A percentile compares a stretch with the other conserved stretches of the same genome.
Evolutionary conservation across 2,329 filamentous ascomycete species (phyloP).

Genomic region (Aspergillus tamarii): DNA sequence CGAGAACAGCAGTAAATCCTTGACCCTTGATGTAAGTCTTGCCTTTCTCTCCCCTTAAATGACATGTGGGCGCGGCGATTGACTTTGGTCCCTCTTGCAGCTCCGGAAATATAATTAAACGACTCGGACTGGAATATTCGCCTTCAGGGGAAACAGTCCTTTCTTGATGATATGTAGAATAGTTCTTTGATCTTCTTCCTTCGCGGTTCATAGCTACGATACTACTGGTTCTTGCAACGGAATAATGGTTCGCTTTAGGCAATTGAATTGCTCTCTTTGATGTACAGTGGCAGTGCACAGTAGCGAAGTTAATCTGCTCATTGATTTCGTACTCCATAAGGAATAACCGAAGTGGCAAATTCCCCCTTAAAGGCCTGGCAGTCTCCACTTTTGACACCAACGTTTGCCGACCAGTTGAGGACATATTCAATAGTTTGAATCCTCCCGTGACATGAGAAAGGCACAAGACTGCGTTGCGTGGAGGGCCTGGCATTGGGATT

Average conservation of each 20-base stretch:
- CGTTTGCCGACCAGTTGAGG: background rate
- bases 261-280: background rate
- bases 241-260: background rate
- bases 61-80: slow-evolving; percentile 8
- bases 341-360: background rate
- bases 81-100: slow-evolving; percentile 22
- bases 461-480: background rate
- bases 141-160: background rate
- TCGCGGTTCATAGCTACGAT: slow-evolving; percentile 6
- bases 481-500: background rate
- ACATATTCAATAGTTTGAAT: background rate
- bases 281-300: slow-evolving; percentile 1
- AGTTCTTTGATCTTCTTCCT: slow-evolving; percentile 5
- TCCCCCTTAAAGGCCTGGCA: background rate
- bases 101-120: slow-evolving; percentile 40
- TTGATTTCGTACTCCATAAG: background rate
- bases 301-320: background rate
- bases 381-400: background rate
- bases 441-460: background rate
- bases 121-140: background rate
- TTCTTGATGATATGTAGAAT: slow-evolving; percentile 16
- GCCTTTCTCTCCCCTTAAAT: background rate
- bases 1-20: slow-evolving; percentile 85
- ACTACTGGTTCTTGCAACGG: background rate
- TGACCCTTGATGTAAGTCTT: slow-evolving; percentile 89